A percentile compares a stretch with the other conserved stretches of the same genome.
These are phyloP conservation scores for Pythium monospermum DNA, from an alignment of 352 stramenopile species.

Conservation along the genomic window DNA sequence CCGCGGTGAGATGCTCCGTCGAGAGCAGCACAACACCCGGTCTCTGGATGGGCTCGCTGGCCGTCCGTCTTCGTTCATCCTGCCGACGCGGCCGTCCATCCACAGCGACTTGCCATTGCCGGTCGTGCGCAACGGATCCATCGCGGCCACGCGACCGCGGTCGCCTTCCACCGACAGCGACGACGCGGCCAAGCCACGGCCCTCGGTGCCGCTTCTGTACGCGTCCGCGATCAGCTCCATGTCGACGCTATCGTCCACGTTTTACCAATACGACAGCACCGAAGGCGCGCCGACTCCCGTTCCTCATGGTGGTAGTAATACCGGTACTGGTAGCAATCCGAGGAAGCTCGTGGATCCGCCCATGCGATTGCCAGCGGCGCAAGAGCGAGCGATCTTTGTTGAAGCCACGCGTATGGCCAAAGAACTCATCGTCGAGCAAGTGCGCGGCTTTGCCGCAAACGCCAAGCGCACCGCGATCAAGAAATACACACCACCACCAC, in stretches of 20 bases:
- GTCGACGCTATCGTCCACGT: conserved; percentile 20
- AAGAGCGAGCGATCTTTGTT: conserved; percentile 11
- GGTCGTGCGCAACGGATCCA: conserved; percentile 7
- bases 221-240: conserved; percentile 23
- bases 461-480: conserved; percentile 6
- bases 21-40: too few relatives aligned
- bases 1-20: too few relatives aligned
- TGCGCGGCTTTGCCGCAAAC: conserved; percentile 4
- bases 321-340: not conserved
- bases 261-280: conserved; percentile 20
- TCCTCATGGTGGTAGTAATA: too few relatives aligned
- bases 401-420: conserved; percentile 12
- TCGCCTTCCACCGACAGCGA: conserved; percentile 17
- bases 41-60: too few relatives aligned
- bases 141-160: not conserved
- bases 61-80: conserved; percentile 1
- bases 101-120: conserved; percentile 21
- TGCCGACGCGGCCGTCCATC: conserved; percentile 15
- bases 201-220: conserved; percentile 16
- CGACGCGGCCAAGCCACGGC: conserved; percentile 6
- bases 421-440: conserved; percentile 13
- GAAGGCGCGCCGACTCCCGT: conserved; percentile 1
- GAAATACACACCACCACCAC: too few relatives aligned
- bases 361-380: conserved; percentile 8
- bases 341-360: conserved; percentile 1